Evolutionary conservation across 1,284 basidiomycete species (phyloP).

Genomic region (Macrocybe sp.): DNA sequence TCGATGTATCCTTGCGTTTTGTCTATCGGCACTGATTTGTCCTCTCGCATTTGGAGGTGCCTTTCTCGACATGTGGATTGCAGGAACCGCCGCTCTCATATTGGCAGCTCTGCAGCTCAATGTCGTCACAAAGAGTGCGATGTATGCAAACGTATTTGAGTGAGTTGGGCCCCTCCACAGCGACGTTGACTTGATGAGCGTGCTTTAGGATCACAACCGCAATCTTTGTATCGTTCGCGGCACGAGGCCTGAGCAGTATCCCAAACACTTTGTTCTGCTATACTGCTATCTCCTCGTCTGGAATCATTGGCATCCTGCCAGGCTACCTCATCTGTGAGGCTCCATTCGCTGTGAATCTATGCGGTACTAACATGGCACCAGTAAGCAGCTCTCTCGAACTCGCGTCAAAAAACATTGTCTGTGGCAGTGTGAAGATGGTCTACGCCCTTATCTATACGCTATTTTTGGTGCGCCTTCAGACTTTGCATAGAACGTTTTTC

Average conservation of each 20-base stretch:
- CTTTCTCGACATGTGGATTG: conserved; percentile 77
- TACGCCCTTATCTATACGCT: conserved; percentile 87
- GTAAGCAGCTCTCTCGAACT: conserved; percentile 85
- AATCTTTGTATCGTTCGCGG: conserved; percentile 75
- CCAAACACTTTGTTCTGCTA: conserved; percentile 77
- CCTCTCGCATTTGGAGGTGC: conserved; percentile 83
- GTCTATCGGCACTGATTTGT: conserved; percentile 70
- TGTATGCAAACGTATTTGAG: conserved; percentile 90
- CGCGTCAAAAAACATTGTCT: conserved; percentile 84
- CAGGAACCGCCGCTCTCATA: conserved; percentile 62
- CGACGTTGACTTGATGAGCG: conserved; percentile 3
- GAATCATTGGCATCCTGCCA: conserved; percentile 78
- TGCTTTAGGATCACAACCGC: conserved; percentile 71
- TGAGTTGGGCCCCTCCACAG: conserved; percentile 34
- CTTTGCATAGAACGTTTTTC: conserved; percentile 10
- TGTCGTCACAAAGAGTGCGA: conserved; percentile 65
- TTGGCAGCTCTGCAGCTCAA: conserved; percentile 67
- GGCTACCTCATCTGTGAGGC: conserved; percentile 72
- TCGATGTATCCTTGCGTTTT: conserved; percentile 65
- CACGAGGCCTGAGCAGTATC: conserved; percentile 76
- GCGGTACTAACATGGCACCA: conserved; percentile 22
- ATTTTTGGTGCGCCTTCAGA: conserved; percentile 49
- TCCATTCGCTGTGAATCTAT: not conserved
- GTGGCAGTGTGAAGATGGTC: conserved; percentile 87
- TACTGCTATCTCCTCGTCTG: conserved; percentile 78